Base-by-base conservation (phyloP, 116 monocot species). In the Cymodocea nodosa region DNA sequence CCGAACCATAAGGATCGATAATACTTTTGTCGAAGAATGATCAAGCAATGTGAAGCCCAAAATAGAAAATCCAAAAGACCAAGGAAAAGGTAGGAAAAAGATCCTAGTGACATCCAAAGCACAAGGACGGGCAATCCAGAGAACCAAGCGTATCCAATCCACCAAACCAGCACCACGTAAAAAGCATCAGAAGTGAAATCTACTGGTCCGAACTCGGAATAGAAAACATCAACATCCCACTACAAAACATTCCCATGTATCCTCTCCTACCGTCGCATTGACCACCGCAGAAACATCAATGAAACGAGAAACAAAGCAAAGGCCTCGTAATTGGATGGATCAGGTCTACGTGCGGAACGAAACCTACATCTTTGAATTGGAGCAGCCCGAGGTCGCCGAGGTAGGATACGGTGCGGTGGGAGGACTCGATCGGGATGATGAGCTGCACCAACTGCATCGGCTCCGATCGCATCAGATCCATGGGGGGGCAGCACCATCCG, bases 391-490 rank as follows among this genome's bases (percentile, higher is more conserved):
- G 78, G 15, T 99, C 89, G 71, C 99, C 99, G 71, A 99, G 89
- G 75, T 99, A 99, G 62, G 92, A 87, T 66, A 99, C 64, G 58
- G 89, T 99, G 40, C 60, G 76, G 70, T 99, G 99, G 16, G 99
- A 78, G 39, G 99, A 92, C 74, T 99, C 99, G 64, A 87, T 79
- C 52, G 99, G 99, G 66, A 92, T 78, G 78, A 99, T 99, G 71
- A 92, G 64, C 87, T 92, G 99, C 51, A 99, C 92, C 19, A 99
- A 83, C 69, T 99, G 99, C 99, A 99, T 99, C 70, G 80, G 68
- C 84, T 99, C 99, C 79, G 99, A 99, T 59, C 99, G 82, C 81
- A 99, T 74, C 76, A 99, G 99, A 87, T 89, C 89, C 99, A 99
- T 83, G 60, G 84, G 51, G 61, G 93, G 98, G 72, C 92, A 98